Percentiles rank a stretch among this genome's conserved stretches.
Evolutionary conservation across 2,329 filamentous ascomycete genomes (phyloP).

Genomic region (Dendrostoma leiphaemia): DNA sequence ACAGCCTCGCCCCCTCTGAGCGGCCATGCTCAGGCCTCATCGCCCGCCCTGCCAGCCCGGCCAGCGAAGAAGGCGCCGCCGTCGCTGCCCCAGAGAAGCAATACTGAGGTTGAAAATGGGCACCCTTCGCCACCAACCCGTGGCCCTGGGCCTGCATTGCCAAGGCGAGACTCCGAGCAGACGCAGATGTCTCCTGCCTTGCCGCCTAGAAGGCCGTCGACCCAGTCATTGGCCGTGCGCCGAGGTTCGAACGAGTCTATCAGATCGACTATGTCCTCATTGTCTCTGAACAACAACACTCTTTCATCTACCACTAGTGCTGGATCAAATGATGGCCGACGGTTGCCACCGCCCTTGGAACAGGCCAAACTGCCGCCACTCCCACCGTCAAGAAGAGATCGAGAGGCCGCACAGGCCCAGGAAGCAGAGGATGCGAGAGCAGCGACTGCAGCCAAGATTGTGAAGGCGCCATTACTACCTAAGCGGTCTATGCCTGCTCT

Average conservation of each 20-base stretch:
- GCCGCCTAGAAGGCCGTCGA: slow-evolving; percentile 48
- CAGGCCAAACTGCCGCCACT: slow-evolving; percentile 56
- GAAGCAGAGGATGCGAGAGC: slow-evolving; percentile 32
- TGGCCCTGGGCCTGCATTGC: slow-evolving; percentile 34
- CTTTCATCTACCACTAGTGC: slow-evolving; percentile 37
- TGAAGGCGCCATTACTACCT: slow-evolving; percentile 32
- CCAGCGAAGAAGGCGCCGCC: slow-evolving; percentile 31
- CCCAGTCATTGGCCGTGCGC: slow-evolving; percentile 41
- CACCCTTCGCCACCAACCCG: slow-evolving; percentile 26
- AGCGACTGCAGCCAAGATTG: slow-evolving; percentile 19
- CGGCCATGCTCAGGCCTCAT: slow-evolving; percentile 24
- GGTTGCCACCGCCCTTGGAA: slow-evolving; percentile 55
- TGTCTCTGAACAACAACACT: slow-evolving; percentile 46
- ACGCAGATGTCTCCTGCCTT: slow-evolving; percentile 42
- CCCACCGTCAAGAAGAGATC: slow-evolving; percentile 53
- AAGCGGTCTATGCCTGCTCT: slow-evolving; percentile 37
- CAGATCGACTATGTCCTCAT: slow-evolving; percentile 50
- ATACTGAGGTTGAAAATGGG: slow-evolving; percentile 19
- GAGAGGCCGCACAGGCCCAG: slow-evolving; percentile 43
- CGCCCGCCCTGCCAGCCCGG: slow-evolving; percentile 39
- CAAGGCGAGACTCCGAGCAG: slow-evolving; percentile 35
- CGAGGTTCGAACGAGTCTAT: slow-evolving; percentile 59
- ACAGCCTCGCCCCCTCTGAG: slow-evolving; percentile 22
- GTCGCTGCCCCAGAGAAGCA: slow-evolving; percentile 38
- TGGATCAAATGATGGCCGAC: slow-evolving; percentile 46